phyloP scores from a whole-genome alignment of 139 green algal species.

The Micractinium sp. region DNA sequence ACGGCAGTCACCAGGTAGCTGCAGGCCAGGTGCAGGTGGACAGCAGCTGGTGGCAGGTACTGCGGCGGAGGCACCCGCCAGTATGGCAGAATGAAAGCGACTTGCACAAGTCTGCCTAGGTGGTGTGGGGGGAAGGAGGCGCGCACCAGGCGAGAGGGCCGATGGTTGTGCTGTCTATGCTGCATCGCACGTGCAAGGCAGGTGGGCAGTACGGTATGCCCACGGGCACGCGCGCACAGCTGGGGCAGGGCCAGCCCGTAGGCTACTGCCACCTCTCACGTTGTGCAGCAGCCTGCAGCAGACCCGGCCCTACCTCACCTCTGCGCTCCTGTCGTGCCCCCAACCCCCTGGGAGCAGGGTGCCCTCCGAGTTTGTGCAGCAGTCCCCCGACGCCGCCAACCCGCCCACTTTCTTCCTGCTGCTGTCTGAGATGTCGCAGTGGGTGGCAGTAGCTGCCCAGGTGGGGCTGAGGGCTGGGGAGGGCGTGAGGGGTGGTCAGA shows the following conservation, averaged over 20 bases:
- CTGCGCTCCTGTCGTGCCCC: background rate
- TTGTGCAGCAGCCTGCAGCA: too few species aligned
- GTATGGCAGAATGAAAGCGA: too few species aligned
- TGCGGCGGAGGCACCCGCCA: too few species aligned
- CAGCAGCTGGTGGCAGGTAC: background rate
- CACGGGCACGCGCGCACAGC: too few species aligned
- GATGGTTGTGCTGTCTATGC: too few species aligned
- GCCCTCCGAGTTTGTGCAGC: constrained; percentile 90
- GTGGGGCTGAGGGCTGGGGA: background rate
- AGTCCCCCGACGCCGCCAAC: constrained; percentile 86
- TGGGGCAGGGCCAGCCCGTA: too few species aligned
- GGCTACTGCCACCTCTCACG: too few species aligned
- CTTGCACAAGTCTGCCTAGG: too few species aligned
- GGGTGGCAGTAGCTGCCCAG: constrained; percentile 28
- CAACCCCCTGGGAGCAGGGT: constrained; percentile 56
- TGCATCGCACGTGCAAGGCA: too few species aligned
- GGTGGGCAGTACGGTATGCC: too few species aligned
- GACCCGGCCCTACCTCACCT: background rate
- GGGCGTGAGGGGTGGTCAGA: background rate
- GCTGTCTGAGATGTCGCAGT: constrained; percentile 68
- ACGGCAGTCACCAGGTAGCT: background rate
- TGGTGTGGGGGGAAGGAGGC: too few species aligned
- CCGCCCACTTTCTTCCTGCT: constrained; percentile 92
- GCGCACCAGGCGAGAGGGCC: too few species aligned
- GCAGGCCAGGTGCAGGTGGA: background rate